Base-by-base conservation (phyloP, 805 yeast species). In the Saccharomyces eubayanus region DNA sequence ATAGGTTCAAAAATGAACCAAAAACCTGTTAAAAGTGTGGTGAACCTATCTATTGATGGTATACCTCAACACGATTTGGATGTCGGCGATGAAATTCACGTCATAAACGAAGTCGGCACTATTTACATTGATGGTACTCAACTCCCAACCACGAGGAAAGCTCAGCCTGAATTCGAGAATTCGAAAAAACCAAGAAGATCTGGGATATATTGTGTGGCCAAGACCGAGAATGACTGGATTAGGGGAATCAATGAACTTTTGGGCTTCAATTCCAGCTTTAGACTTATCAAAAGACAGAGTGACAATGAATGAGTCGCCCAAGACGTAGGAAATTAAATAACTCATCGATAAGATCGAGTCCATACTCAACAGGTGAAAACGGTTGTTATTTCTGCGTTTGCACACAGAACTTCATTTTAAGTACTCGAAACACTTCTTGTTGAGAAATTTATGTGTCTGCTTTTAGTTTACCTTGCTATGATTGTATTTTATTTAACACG, bases 181-280 rank as follows among this genome's bases (percentile, higher is more conserved):
- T 24, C 12, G 11, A 64, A 57, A 45, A 57, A 59, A 36, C 56
- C 55, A 40, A 63, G 57, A 28, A 68, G 70, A 21, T 72, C 77
- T 12, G 96, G 96, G 0, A 83, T 91, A 14, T 90, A 94, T 84
- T 91, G 97, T 70, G 84, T 92, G 3, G 88, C 96, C 0, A 78
- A 83, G 55, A 77, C 85, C 6, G 89, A 84, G 57, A 85, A 86
- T 59, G 97, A 92, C 65, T 92, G 98, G 98, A 90, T 91, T 1
- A 80, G 79, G 54, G 96, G 96, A 31, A 83, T 92, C 53, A 92
- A 91, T 63, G 91, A 88, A 61, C 76, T 91, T 55, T 71, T 91
- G 47, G 97, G 97, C 1, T 91, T 91, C 76, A 91, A 91, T 67
- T 83, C 90, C 11, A 80, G 89, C 52, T 91, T 91, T 67, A 84